Conservation (phyloP, 179 eudicot genomes). For the Spergularia azorica region DNA sequence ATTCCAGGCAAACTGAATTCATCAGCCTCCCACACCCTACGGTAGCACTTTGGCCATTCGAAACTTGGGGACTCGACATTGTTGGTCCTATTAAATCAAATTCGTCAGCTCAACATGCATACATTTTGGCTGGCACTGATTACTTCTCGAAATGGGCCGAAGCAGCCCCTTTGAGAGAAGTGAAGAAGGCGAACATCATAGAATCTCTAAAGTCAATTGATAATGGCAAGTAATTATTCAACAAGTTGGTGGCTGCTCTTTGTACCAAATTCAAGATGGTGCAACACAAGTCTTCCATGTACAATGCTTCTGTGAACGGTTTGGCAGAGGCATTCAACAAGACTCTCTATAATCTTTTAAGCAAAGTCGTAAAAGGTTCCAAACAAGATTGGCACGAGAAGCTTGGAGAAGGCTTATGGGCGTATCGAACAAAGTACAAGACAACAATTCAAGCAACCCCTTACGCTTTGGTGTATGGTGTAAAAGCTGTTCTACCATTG, state of each 20-base stretch:
- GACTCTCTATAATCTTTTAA: neutral
- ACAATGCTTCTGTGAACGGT: slow-evolving; percentile 12
- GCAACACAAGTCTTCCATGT: no score
- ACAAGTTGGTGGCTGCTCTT: neutral
- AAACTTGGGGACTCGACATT: neutral
- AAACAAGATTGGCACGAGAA: no score
- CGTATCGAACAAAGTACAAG: no score
- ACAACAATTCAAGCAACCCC: no score
- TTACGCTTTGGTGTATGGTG: no score
- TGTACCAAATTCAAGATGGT: no score
- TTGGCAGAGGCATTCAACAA: neutral
- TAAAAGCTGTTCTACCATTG: neutral
- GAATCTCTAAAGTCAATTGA: neutral
- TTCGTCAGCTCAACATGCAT: neutral
- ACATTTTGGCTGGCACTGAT: neutral
- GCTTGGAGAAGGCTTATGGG: no score
- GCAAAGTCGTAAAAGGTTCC: no score
- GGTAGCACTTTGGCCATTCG: neutral
- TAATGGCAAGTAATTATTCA: slow-evolving; percentile 6
- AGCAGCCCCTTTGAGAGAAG: neutral
- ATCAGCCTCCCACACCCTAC: neutral
- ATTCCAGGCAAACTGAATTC: neutral
- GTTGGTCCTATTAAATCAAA: no score
- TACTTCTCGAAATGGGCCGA: slow-evolving; percentile 17
- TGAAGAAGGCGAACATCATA: no score